Percentiles rank a stretch among this genome's conserved stretches.
Evolutionary conservation across 2,329 filamentous ascomycete species (phyloP).

Genomic region (Podosphaera fusca): DNA sequence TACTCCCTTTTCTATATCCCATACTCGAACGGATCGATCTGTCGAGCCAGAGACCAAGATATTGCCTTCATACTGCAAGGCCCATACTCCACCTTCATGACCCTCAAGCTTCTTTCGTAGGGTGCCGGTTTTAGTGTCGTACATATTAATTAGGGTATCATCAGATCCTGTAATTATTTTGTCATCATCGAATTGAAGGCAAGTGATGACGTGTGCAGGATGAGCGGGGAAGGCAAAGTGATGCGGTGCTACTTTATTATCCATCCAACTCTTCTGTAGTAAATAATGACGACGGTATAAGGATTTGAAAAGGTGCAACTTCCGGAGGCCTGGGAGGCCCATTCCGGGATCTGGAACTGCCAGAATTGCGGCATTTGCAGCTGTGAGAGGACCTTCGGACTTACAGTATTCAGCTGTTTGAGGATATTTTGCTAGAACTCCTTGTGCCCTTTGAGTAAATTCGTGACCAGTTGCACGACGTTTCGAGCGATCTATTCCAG

Average conservation of each 20-base stretch:
- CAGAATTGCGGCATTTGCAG: conserved; percentile 60
- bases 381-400: conserved; percentile 66
- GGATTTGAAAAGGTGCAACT: conserved; percentile 86
- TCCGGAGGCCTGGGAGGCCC: conserved; percentile 54
- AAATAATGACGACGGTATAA: conserved; percentile 82
- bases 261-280: conserved; percentile 83
- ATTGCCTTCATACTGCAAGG: conserved; percentile 86
- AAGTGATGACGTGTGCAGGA: conserved; percentile 88
- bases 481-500: conserved; percentile 12
- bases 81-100: conserved; percentile 95
- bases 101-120: conserved; percentile 66
- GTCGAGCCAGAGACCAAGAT: conserved; percentile 89
- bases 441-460: conserved; percentile 10
- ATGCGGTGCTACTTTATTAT: conserved; percentile 56
- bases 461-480: conserved; percentile 13
- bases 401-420: conserved; percentile 14
- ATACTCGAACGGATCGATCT: conserved; percentile 93
- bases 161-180: conserved; percentile 96
- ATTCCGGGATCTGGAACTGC: conserved; percentile 65
- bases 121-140: conserved; percentile 85
- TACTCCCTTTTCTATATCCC: conserved; percentile 84
- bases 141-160: conserved; percentile 92
- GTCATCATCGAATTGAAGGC: conserved; percentile 90
- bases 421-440: conserved; percentile 8
- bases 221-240: conserved; percentile 95